These are phyloP conservation scores for Colletotrichum magnum DNA, from an alignment of 2,329 filamentous ascomycete species.

Conservation along the genomic window DNA sequence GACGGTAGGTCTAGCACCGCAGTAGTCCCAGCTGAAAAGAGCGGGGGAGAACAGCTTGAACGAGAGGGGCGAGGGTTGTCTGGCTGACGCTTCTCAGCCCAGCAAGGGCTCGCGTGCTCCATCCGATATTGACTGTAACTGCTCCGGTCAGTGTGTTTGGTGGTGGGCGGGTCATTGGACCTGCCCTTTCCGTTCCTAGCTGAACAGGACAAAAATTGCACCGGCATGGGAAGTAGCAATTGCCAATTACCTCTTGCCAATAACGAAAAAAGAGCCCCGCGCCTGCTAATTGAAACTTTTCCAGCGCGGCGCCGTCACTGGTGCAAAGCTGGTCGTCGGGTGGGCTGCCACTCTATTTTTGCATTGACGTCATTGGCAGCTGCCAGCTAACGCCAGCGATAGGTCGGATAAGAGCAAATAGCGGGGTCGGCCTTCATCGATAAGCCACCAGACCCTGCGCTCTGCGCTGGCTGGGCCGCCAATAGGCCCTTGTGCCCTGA, in stretches of 20 bases:
- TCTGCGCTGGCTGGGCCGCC: neutral
- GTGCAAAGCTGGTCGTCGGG: neutral
- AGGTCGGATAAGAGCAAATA: neutral
- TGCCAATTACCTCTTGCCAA: neutral
- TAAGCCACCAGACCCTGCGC: slow-evolving; percentile 5
- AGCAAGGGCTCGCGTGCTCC: slow-evolving; percentile 34
- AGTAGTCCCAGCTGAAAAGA: slow-evolving; percentile 7
- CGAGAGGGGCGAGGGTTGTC: slow-evolving; percentile 9
- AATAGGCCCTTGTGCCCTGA: neutral
- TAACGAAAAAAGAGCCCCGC: slow-evolving; percentile 27
- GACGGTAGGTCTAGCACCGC: too few species aligned
- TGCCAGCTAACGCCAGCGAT: neutral
- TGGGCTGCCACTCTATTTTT: slow-evolving; percentile 24
- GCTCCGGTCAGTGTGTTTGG: too few species aligned
- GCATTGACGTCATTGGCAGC: slow-evolving; percentile 26
- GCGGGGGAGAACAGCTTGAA: too few species aligned
- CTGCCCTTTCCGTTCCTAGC: neutral
- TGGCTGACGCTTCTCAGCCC: slow-evolving; percentile 7
- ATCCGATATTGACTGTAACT: too few species aligned
- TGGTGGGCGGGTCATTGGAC: slow-evolving; percentile 1
- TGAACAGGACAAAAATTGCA: too few species aligned
- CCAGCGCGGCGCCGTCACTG: slow-evolving; percentile 24
- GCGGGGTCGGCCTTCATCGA: neutral
- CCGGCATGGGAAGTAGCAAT: too few species aligned
- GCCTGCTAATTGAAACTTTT: slow-evolving; percentile 22